Base-by-base conservation (phyloP, 2,329 filamentous ascomycete genomes). In the Talaromyces verruculosus region DNA sequence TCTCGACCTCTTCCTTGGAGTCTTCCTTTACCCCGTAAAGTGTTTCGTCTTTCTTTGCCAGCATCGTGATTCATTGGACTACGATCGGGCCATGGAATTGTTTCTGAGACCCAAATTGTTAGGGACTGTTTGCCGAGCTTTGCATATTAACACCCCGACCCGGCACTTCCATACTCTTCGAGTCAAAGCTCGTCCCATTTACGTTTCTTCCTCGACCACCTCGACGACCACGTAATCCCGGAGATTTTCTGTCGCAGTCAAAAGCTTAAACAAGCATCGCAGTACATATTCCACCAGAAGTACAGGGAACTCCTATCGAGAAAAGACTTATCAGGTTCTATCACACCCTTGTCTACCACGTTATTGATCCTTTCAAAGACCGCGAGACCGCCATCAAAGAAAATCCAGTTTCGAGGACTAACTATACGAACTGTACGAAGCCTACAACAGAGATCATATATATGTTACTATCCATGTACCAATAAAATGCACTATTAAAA, bases 21-120 rank as follows among this genome's bases (percentile, higher is more conserved):
- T n/a, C 19, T n/a, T 41, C 15, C 25, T 49, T 49, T 22, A 25
- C 25, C 4, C 25, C 25, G 25, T 25, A 25, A 49, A 49, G 19
- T 37, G 51, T 37, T 57, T 57, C 53, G 33, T 37, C 53, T 57
- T 57, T 57, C 53, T 25, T 37, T 37, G 33, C n/a, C 7, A 6
- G 53, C n/a, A 25, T 39, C 33, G 2, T 17, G 11, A 37, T 57
- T 57, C n/a, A 39, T 57, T 57, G 53, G 53, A 0, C 53, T 39
- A 37, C 53, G 6, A 19, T n/a, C 5, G 53, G 10, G 10, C 11
- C 1, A 15, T 22, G 30, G 2, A 37, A 17, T 13, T 17, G 30
- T 57, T 57, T 57, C 53, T 57, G 53, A 57, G 53, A 37, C 53
- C 33, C 11, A 19, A 35, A 57, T 57, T 37, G 53, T 57, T 33